A percentile compares a stretch with the other conserved stretches of the same genome.
phyloP scores from a whole-genome alignment of 495 filamentous ascomycete genomes.

The Trichodelitschia bisporula region DNA sequence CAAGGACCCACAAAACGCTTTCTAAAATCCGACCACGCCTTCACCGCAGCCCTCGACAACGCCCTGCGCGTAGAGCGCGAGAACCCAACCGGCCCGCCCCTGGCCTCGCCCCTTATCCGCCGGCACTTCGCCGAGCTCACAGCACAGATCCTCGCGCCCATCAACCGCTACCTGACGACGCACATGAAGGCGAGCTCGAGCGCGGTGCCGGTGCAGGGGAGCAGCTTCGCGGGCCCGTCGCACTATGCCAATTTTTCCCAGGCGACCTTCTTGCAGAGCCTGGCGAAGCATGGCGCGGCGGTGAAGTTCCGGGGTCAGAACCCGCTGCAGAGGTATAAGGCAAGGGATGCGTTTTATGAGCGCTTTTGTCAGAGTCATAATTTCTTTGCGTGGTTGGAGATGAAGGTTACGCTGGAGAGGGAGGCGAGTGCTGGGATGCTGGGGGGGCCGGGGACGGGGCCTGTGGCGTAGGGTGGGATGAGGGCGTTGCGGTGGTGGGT shows the following conservation, averaged over 20 bases:
- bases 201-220: too few relatives aligned
- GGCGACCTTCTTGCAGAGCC: constrained; percentile 10
- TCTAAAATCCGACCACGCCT: constrained; percentile 6
- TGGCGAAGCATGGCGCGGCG: constrained; percentile 12
- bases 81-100: not conserved
- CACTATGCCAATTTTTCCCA: constrained; percentile 12
- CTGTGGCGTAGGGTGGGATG: too few relatives aligned
- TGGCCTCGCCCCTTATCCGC: constrained; percentile 8
- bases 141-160: constrained; percentile 13
- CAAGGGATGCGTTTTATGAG: constrained; percentile 11
- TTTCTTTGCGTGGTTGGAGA: constrained; percentile 16
- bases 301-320: constrained; percentile 11
- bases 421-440: constrained; percentile 11
- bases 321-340: constrained; percentile 10
- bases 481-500: too few relatives aligned
- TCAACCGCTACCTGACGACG: constrained; percentile 14
- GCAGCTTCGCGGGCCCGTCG: constrained; percentile 1
- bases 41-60: constrained; percentile 9
- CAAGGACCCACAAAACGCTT: constrained; percentile 7
- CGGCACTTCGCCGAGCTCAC: constrained; percentile 13
- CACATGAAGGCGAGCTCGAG: not conserved
- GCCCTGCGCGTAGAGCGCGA: constrained; percentile 5
- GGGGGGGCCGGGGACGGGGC: too few relatives aligned
- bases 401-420: constrained; percentile 14
- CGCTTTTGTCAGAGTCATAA: constrained; percentile 12